Percentiles rank a stretch among this genome's conserved stretches.
These are phyloP conservation scores for Beauveria scarabaeidicola DNA, from an alignment of 2,329 filamentous ascomycete species.

Conservation along the genomic window DNA sequence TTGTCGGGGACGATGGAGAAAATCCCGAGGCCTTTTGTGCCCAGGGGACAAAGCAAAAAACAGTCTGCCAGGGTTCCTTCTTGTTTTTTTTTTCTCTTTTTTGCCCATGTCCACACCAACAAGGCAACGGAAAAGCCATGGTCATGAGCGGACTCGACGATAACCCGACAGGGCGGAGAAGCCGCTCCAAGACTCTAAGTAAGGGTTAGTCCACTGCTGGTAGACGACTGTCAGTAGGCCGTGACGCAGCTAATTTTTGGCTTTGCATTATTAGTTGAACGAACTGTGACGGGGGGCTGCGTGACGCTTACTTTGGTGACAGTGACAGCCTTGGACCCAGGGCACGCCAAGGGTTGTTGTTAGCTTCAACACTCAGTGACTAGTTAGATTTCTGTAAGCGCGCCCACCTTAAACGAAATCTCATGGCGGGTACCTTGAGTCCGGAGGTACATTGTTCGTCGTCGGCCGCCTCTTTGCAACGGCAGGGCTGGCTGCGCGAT, in stretches of 20 bases:
- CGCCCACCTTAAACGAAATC: slow-evolving; percentile 1
- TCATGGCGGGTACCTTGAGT: background rate
- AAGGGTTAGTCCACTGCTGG: background rate
- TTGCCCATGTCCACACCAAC: background rate
- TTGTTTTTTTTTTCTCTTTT: background rate
- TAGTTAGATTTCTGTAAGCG: background rate
- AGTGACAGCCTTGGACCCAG: slow-evolving; percentile 2
- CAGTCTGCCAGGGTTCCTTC: background rate
- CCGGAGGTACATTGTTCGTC: background rate
- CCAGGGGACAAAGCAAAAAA: background rate
- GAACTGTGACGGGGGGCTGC: background rate
- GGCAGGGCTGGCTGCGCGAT: background rate
- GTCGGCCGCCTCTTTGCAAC: background rate
- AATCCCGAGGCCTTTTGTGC: background rate
- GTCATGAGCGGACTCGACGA: background rate
- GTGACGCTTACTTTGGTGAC: background rate
- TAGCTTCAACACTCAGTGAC: background rate
- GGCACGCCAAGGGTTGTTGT: background rate
- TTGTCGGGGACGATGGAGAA: background rate
- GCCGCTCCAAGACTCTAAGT: background rate
- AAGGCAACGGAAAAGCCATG: background rate
- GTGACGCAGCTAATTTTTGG: background rate
- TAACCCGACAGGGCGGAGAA: background rate
- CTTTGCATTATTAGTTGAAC: slow-evolving; percentile 4
- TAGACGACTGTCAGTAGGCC: background rate